Percentiles rank a stretch among this genome's conserved stretches.
These are phyloP conservation scores for Cyclaneusma minus DNA, from an alignment of 2,329 filamentous ascomycete genomes.

Conservation along the genomic window DNA sequence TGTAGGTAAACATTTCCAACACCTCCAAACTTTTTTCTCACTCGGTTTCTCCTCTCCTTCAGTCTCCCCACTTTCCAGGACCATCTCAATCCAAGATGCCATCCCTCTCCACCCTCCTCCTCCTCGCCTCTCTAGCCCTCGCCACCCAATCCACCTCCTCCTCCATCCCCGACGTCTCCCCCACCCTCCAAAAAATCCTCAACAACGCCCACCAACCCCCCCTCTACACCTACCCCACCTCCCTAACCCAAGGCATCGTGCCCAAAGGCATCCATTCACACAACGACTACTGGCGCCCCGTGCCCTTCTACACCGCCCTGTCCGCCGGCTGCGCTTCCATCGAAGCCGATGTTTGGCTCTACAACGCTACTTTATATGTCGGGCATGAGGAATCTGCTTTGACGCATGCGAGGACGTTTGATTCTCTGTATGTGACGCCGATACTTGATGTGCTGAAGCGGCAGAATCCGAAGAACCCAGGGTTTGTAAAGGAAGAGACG, in stretches of 20 bases:
- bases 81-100: too few relatives aligned
- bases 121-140: too few relatives aligned
- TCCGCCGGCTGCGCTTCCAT: conserved; percentile 38
- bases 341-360: conserved; percentile 46
- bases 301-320: conserved; percentile 32
- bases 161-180: conserved; percentile 21
- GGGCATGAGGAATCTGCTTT: conserved; percentile 38
- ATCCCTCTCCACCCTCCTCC: too few relatives aligned
- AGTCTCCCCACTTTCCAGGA: too few relatives aligned
- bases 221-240: conserved; percentile 43
- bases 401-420: conserved; percentile 33
- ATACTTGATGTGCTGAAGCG: conserved; percentile 37
- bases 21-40: too few relatives aligned
- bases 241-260: conserved; percentile 41
- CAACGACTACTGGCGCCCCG: conserved; percentile 40
- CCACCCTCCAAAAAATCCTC: conserved; percentile 37
- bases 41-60: too few relatives aligned
- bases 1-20: too few relatives aligned
- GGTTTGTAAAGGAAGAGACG: conserved; percentile 29
- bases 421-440: conserved; percentile 42
- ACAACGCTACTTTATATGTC: conserved; percentile 36
- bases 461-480: conserved; percentile 34
- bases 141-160: too few relatives aligned
- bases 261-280: conserved; percentile 40
- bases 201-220: conserved; percentile 33